Conservation (phyloP, 495 filamentous ascomycete species). For the Emericellopsis terricola region DNA sequence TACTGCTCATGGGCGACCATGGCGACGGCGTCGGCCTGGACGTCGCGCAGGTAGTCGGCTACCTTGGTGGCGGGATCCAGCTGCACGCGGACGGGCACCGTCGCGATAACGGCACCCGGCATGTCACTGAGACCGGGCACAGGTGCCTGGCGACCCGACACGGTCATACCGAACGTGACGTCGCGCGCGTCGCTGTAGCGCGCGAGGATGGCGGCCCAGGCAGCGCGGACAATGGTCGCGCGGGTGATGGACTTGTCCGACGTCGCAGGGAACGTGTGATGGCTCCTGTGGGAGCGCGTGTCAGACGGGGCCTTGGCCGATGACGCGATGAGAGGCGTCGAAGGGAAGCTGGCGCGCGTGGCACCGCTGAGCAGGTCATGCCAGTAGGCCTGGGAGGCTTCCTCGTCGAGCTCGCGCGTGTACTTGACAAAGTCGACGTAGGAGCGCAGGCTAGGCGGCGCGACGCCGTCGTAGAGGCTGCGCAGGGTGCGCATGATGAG, state of each 20-base stretch:
- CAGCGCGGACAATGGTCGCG: slow-evolving; percentile 24
- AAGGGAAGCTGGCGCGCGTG: not conserved
- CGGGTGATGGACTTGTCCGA: slow-evolving; percentile 16
- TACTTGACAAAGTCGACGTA: slow-evolving; percentile 2
- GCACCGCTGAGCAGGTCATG: not conserved
- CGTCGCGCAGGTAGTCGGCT: slow-evolving; percentile 3
- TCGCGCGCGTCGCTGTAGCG: slow-evolving; percentile 19
- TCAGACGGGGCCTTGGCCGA: not conserved
- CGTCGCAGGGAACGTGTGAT: no score
- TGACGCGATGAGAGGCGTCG: not conserved
- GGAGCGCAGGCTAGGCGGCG: not conserved
- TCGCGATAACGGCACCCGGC: slow-evolving; percentile 37
- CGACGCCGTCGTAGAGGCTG: not conserved
- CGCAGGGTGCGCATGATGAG: not conserved
- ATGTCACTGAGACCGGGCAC: slow-evolving; percentile 31
- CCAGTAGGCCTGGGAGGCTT: not conserved
- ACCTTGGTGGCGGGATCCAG: slow-evolving; percentile 3
- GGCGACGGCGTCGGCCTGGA: slow-evolving; percentile 16
- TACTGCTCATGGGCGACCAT: slow-evolving; percentile 26
- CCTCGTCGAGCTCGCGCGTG: not conserved
- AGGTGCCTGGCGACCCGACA: slow-evolving; percentile 31
- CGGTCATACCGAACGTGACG: slow-evolving; percentile 26
- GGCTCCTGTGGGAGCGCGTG: no score
- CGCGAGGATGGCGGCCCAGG: slow-evolving; percentile 23
- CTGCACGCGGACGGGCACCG: no score